Conservation (phyloP, 371 early-diverging fungal species). For the Antonospora locustae region DNA sequence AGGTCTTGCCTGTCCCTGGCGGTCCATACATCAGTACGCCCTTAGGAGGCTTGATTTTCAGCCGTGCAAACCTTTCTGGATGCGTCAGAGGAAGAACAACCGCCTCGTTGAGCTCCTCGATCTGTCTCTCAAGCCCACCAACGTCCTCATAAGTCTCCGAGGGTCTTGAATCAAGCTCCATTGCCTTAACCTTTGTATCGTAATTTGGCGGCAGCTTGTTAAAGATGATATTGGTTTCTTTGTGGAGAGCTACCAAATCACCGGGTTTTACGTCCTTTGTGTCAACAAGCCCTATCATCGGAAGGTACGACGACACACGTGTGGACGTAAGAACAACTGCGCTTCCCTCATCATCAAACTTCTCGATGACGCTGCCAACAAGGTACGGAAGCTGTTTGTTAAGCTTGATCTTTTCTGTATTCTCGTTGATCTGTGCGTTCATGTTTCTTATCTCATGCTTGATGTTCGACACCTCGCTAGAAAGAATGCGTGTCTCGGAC, state of each 20-base stretch:
- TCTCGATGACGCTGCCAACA: constrained; percentile 93
- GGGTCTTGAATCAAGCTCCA: constrained; percentile 99
- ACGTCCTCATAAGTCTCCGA: constrained; percentile 94
- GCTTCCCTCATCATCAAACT: constrained; percentile 51
- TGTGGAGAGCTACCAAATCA: constrained; percentile 96
- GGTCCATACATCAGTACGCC: constrained; percentile 95
- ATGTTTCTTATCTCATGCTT: constrained; percentile 51
- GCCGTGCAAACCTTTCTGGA: constrained; percentile 76
- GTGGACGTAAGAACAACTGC: constrained; percentile 42
- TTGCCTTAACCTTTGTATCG: constrained; percentile 94
- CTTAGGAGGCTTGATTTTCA: constrained; percentile 93
- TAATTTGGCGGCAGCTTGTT: constrained; percentile 94
- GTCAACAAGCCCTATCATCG: constrained; percentile 89
- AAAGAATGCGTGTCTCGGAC: constrained; percentile 48
- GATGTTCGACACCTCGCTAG: constrained; percentile 44
- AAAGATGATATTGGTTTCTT: constrained; percentile 90
- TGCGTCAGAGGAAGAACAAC: constrained; percentile 93
- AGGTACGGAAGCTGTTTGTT: constrained; percentile 95
- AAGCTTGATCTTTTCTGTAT: constrained; percentile 91
- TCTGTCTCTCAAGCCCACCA: constrained; percentile 93
- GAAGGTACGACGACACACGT: constrained; percentile 60
- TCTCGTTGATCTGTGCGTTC: constrained; percentile 85
- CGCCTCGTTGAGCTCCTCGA: constrained; percentile 92
- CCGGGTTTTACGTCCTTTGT: constrained; percentile 77
- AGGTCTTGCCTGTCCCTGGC: constrained; percentile 76